Evolutionary conservation across 257 asterid genomes (phyloP).

Genomic region (Solanum lignicaule): DNA sequence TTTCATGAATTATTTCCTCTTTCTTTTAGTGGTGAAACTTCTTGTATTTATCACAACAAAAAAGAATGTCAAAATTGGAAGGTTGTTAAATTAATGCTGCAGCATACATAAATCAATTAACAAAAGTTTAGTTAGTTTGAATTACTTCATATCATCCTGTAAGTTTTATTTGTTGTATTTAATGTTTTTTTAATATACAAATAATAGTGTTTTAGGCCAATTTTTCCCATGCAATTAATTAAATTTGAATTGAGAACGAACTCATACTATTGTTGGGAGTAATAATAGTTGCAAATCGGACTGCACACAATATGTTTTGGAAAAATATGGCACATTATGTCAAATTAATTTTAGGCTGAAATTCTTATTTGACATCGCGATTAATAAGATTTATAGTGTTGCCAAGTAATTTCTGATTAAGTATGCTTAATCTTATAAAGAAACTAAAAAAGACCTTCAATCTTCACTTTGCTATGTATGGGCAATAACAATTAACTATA

Average conservation of each 20-base stretch:
- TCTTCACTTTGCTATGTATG: background rate
- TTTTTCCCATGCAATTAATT: background rate
- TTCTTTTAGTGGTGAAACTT: background rate
- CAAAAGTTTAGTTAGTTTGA: background rate
- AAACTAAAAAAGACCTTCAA: background rate
- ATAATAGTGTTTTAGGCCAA: background rate
- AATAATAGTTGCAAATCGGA: background rate
- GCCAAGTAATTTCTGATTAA: no score
- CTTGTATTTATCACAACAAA: background rate
- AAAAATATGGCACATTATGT: background rate
- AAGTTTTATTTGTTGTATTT: background rate
- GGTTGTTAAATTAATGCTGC: background rate
- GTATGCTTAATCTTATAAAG: background rate
- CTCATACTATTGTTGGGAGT: background rate
- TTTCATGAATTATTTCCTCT: background rate
- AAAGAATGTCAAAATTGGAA: background rate
- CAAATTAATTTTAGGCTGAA: background rate
- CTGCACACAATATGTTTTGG: background rate
- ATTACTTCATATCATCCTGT: background rate
- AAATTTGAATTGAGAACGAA: background rate
- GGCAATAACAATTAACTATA: background rate
- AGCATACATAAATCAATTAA: background rate
- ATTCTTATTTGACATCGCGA: background rate
- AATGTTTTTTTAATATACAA: background rate
- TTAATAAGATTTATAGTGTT: no score